A percentile compares a stretch with the other conserved stretches of the same genome.
These are phyloP conservation scores for Acanthamoeba divionensis DNA, from an alignment of 208 protist species.

Conservation along the genomic window DNA sequence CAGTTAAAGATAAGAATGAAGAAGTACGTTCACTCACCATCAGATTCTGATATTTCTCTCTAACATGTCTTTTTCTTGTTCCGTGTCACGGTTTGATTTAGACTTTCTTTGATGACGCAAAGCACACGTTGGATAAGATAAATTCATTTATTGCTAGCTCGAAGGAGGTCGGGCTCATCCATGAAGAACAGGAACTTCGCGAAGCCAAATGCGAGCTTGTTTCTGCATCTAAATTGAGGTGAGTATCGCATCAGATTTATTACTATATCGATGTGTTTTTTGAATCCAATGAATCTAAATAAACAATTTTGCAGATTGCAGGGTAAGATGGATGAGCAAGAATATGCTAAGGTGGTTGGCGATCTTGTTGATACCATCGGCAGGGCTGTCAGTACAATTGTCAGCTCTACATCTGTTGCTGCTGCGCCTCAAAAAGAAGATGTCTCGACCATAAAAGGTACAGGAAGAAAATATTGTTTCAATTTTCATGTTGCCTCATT, in stretches of 20 bases:
- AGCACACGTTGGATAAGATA: background rate
- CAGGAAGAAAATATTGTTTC: background rate
- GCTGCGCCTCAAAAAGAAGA: background rate
- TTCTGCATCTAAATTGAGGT: background rate
- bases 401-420: background rate
- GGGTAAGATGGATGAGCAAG: background rate
- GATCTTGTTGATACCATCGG: background rate
- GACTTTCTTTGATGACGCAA: background rate
- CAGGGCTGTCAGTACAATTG: background rate
- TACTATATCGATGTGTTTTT: background rate
- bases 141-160: background rate
- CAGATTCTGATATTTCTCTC: background rate
- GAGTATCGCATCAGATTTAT: background rate
- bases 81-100: background rate
- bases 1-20: background rate
- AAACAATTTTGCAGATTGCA: background rate
- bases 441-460: background rate
- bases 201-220: background rate
- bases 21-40: background rate
- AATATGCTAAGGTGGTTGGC: background rate
- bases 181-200: background rate
- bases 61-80: background rate
- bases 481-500: background rate
- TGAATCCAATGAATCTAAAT: background rate
- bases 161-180: background rate